phyloP scores from a whole-genome alignment of 2,329 filamentous ascomycete genomes.

The Colletotrichum musae region DNA sequence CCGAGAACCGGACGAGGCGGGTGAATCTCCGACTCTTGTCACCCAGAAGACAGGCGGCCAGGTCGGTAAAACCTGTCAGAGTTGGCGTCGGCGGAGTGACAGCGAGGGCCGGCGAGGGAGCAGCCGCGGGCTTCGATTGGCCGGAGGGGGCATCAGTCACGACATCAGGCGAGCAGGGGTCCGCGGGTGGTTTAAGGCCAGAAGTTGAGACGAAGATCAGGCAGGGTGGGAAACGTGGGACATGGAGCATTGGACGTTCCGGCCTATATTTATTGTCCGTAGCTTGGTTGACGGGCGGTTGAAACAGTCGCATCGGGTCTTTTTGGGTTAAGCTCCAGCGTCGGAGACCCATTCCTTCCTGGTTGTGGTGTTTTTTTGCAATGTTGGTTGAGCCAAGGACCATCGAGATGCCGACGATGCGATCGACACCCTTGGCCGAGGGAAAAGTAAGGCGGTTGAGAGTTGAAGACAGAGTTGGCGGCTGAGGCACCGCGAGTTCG shows the following conservation, averaged over 20 bases:
- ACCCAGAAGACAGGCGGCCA: background rate
- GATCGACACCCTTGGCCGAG: background rate
- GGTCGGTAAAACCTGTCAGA: conserved; percentile 31
- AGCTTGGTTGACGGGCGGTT: conserved; percentile 18
- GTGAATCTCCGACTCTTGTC: conserved; percentile 2
- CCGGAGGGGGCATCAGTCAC: conserved; percentile 1
- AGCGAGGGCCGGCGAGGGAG: conserved; percentile 20
- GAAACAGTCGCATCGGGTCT: conserved; percentile 23
- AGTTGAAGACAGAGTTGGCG: conserved; percentile 8
- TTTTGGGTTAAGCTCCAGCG: conserved; percentile 21
- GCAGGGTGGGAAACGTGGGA: conserved; percentile 35
- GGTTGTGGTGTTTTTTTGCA: too few relatives aligned
- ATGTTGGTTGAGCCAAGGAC: background rate
- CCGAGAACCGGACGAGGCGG: conserved; percentile 36
- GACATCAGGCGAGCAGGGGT: conserved; percentile 30
- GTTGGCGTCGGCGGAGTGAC: conserved; percentile 25
- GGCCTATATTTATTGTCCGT: conserved; percentile 20
- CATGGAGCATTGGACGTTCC: conserved; percentile 32
- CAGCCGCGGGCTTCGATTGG: conserved; percentile 23
- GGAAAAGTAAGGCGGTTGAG: background rate
- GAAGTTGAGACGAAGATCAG: conserved; percentile 39
- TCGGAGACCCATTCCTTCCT: background rate
- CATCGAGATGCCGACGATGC: conserved; percentile 8
- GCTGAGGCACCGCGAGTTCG: conserved; percentile 8
- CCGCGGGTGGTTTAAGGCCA: background rate